Percentiles rank a stretch among this genome's conserved stretches.
These are phyloP conservation scores for Candida tammaniensis DNA, from an alignment of 805 yeast genomes.

Conservation along the genomic window DNA sequence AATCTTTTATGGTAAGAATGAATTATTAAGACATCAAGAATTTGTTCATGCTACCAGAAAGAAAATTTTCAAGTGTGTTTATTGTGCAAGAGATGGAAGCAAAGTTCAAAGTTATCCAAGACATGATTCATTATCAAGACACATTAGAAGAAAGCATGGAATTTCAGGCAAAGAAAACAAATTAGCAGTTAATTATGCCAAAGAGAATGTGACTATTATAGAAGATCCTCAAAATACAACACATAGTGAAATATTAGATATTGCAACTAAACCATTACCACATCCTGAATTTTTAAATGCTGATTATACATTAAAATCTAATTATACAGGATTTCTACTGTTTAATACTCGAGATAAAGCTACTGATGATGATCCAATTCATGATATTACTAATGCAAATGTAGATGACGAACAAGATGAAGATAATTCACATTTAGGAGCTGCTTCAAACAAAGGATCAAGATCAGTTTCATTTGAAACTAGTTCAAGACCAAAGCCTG, in stretches of 20 bases:
- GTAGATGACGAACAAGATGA: constrained; percentile 6
- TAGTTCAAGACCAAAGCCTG: too few species aligned
- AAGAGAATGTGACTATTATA: constrained; percentile 37
- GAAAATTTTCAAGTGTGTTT: constrained; percentile 39
- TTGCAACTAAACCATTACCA: constrained; percentile 23
- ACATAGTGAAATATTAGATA: constrained; percentile 10
- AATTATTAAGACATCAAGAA: constrained; percentile 42
- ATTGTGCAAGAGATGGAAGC: constrained; percentile 32
- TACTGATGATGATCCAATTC: background rate
- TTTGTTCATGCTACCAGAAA: constrained; percentile 45
- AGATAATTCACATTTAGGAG: too few species aligned
- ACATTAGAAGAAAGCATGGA: constrained; percentile 42
- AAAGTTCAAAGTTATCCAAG: constrained; percentile 42
- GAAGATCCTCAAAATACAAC: constrained; percentile 23
- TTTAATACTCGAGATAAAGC: constrained; percentile 19
- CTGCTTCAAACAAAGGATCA: too few species aligned
- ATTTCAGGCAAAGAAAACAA: constrained; percentile 44
- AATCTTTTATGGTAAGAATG: constrained; percentile 43
- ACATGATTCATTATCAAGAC: constrained; percentile 44
- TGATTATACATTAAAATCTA: constrained; percentile 27
- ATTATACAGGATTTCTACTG: constrained; percentile 29
- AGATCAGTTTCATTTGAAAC: too few species aligned
- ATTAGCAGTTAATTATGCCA: constrained; percentile 42
- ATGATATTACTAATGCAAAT: too few species aligned
- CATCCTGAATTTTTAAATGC: constrained; percentile 29